Base-by-base conservation (phyloP, 2,329 filamentous ascomycete species). In the Colletotrichum somersetense region DNA sequence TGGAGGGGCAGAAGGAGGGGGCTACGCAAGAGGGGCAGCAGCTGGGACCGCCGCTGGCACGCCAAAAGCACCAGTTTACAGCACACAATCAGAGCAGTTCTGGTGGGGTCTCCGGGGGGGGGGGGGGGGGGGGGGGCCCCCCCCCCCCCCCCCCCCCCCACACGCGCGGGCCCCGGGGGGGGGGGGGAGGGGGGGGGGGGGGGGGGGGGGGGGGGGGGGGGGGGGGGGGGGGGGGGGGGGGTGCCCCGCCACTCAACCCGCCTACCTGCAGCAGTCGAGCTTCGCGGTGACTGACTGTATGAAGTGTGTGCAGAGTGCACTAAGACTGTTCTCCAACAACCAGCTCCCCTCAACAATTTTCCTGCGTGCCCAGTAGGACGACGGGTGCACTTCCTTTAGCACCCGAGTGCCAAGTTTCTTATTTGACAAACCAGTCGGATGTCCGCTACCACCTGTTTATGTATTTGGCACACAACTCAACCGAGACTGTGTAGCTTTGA, bases 201-300 rank as follows among this genome's bases (percentile, higher is more conserved):
- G n/a, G n/a, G n/a, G n/a, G n/a, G n/a, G n/a, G n/a, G n/a, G n/a
- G n/a, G n/a, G n/a, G n/a, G n/a, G n/a, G n/a, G n/a, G n/a, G n/a
- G n/a, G n/a, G n/a, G n/a, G n/a, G n/a, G n/a, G n/a, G n/a, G n/a
- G 26, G 26, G 26, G 3, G 26, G 70, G 33, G 44, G 53, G 56
- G 56, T 71, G 42, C 71, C 71, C 67, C 71, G 62, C 71, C 71
- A 73, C 67, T 66, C 67, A 71, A 73, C 56, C 71, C 67, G 50
- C 56, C 56, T 53, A 35, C 38, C 6, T 42, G 4, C 40, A 44
- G 46, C 46, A 23, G 23, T 40, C 33, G 38, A 59, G 42, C 53
- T 46, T 46, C 48, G 20, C 26, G 30, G 66, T 65, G 55, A 64
- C 59, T 70, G 61, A 69, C 59, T 53, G n/a, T 11, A 50, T 55